Evolutionary conservation across 305 asterid genomes (phyloP).

Genomic region (Fraxinus ornus): DNA sequence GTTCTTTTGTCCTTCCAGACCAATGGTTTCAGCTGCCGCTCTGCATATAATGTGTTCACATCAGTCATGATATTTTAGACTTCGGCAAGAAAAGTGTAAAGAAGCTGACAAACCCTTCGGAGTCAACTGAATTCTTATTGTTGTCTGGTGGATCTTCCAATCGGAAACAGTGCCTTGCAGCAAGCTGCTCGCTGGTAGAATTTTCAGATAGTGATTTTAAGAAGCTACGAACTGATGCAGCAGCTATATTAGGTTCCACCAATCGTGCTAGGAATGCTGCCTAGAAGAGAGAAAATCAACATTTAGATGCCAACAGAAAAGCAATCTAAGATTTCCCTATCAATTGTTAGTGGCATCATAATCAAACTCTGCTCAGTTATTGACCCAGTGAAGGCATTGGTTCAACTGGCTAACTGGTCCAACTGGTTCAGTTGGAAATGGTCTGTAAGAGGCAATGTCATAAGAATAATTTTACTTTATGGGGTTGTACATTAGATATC

Average conservation of each 20-base stretch:
- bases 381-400: not conserved
- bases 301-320: conserved; percentile 24
- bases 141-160: conserved; percentile 90
- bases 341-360: not conserved
- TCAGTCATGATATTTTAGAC: conserved; percentile 27
- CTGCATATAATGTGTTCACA: conserved; percentile 48
- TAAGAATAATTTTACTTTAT: not conserved
- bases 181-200: conserved; percentile 70
- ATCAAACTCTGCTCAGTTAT: not conserved
- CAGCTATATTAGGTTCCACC: conserved; percentile 76
- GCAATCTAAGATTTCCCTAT: not conserved
- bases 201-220: conserved; percentile 59
- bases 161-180: conserved; percentile 82
- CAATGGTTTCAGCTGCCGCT: conserved; percentile 41
- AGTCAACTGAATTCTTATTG: conserved; percentile 34
- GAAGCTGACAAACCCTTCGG: conserved; percentile 59
- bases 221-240: conserved; percentile 71
- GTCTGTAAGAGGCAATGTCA: not conserved
- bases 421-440: not conserved
- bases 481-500: not conserved
- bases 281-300: conserved; percentile 43
- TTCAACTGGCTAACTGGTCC: not conserved
- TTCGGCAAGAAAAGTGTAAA: conserved; percentile 17
- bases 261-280: conserved; percentile 80
- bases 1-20: conserved; percentile 39